Percentiles rank a stretch among this genome's conserved stretches.
Evolutionary conservation across 2,329 filamentous ascomycete genomes (phyloP).

Genomic region (Sphaceloma murrayae): DNA sequence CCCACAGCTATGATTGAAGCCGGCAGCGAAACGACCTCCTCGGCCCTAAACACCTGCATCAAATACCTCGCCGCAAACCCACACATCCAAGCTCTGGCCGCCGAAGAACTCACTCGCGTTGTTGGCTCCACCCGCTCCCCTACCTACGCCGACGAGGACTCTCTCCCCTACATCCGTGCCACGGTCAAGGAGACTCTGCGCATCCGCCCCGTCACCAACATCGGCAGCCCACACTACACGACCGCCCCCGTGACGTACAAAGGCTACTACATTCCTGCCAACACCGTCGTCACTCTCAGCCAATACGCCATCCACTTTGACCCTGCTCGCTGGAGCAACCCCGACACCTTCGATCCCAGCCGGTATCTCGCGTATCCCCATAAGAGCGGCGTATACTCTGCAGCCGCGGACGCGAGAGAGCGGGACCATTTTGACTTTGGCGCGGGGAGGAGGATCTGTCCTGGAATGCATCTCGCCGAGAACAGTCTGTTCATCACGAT

Average conservation of each 20-base stretch:
- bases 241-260: constrained; percentile 26
- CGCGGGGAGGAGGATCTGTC: constrained; percentile 40
- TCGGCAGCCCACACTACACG: constrained; percentile 23
- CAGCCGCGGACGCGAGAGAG: constrained; percentile 15
- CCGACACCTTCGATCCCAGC: constrained; percentile 26
- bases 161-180: constrained; percentile 27
- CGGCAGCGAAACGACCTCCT: constrained; percentile 33
- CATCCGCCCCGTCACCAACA: constrained; percentile 23
- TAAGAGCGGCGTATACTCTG: constrained; percentile 29
- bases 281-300: constrained; percentile 25
- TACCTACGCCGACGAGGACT: constrained; percentile 23
- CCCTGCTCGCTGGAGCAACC: constrained; percentile 22
- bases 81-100: constrained; percentile 25
- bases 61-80: constrained; percentile 27
- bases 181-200: constrained; percentile 30
- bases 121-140: constrained; percentile 26
- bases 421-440: constrained; percentile 43
- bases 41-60: constrained; percentile 29
- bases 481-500: constrained; percentile 37
- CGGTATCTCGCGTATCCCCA: constrained; percentile 25
- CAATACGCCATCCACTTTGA: constrained; percentile 24
- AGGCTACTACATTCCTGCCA: constrained; percentile 27
- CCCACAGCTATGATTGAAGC: constrained; percentile 29
- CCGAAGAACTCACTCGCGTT: constrained; percentile 26
- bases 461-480: constrained; percentile 44